A percentile compares a stretch with the other conserved stretches of the same genome.
Evolutionary conservation across 2,329 filamentous ascomycete species (phyloP).

Genomic region (Aspergillus udagawae): DNA sequence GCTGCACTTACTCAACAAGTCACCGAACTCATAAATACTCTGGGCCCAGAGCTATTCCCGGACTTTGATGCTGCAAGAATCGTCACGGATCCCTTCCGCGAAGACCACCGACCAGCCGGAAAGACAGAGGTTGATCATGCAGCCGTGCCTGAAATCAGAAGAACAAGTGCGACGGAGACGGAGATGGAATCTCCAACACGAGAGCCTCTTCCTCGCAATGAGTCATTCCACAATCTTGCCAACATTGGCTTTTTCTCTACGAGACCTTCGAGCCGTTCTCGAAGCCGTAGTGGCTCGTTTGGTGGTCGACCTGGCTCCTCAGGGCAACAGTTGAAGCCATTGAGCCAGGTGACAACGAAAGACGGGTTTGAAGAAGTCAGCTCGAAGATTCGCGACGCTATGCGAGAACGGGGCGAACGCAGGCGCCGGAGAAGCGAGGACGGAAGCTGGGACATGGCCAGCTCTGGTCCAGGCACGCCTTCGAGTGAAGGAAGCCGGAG

Average conservation of each 20-base stretch:
- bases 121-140: conserved; percentile 13
- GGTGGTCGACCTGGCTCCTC: conserved; percentile 59
- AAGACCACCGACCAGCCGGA: conserved; percentile 15
- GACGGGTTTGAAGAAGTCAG: conserved; percentile 78
- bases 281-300: conserved; percentile 67
- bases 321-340: conserved; percentile 64
- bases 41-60: conserved; percentile 94
- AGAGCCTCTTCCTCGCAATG: conserved; percentile 72
- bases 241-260: conserved; percentile 87
- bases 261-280: conserved; percentile 74
- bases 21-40: conserved; percentile 87
- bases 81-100: conserved; percentile 51
- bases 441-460: conserved; percentile 38
- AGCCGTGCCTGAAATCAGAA: conserved; percentile 20
- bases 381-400: conserved; percentile 77
- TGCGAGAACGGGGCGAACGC: conserved; percentile 69
- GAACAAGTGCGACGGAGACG: conserved; percentile 18
- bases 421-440: conserved; percentile 50
- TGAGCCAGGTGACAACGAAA: conserved; percentile 63
- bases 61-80: conserved; percentile 81
- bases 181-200: conserved; percentile 22
- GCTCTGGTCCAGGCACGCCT: conserved; percentile 35
- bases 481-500: conserved; percentile 35
- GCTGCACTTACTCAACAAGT: conserved; percentile 75
- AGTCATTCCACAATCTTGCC: conserved; percentile 88